Evolutionary conservation across 176 grass and related monocot genomes (phyloP).

Genomic region (Luzula sylvatica): DNA sequence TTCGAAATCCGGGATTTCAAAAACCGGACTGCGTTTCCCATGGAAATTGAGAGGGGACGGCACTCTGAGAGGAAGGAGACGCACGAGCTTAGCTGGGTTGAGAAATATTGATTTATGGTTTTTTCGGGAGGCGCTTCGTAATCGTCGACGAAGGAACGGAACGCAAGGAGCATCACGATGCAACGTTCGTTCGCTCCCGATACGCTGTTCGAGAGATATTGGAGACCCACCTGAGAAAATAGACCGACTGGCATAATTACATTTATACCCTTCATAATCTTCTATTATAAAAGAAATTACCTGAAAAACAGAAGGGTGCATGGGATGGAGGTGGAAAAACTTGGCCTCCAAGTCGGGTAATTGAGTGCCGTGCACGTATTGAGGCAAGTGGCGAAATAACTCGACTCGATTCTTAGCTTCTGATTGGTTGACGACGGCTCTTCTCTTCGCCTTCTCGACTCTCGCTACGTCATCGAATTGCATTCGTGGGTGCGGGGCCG

Average conservation of each 20-base stretch:
- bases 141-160: constrained; percentile 56
- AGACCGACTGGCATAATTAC: too few species aligned
- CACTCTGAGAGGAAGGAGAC: constrained; percentile 76
- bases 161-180: constrained; percentile 82
- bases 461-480: constrained; percentile 55
- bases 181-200: constrained; percentile 64
- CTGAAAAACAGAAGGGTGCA: constrained; percentile 91
- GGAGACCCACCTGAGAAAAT: constrained; percentile 60
- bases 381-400: constrained; percentile 63
- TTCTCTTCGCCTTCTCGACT: constrained; percentile 50
- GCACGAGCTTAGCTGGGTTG: constrained; percentile 49
- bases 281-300: constrained; percentile 16
- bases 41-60: constrained; percentile 67
- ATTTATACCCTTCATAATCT: too few species aligned
- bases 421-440: constrained; percentile 40
- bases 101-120: constrained; percentile 52
- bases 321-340: constrained; percentile 45
- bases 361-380: constrained; percentile 56
- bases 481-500: constrained; percentile 39
- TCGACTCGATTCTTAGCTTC: constrained; percentile 60
- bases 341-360: constrained; percentile 69
- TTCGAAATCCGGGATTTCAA: constrained; percentile 58
- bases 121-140: constrained; percentile 56
- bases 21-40: constrained; percentile 74
- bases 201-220: constrained; percentile 57